Base-by-base conservation (phyloP, 2,329 filamentous ascomycete genomes). In the Paecilomyces formosus region DNA sequence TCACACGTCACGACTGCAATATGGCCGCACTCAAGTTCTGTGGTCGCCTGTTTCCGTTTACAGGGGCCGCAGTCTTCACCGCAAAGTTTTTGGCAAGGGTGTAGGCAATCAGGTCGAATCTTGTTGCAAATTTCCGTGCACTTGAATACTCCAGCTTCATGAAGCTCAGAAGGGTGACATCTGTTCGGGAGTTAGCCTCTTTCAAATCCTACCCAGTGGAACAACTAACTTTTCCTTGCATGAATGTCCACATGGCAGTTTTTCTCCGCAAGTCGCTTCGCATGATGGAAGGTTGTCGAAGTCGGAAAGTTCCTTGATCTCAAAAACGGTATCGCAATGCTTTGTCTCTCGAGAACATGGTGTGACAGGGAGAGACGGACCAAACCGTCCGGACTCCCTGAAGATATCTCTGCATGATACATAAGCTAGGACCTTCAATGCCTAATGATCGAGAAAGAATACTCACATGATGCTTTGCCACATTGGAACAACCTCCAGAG, bases 381-480 rank as follows among this genome's bases (percentile, higher is more conserved):
- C 68, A 39, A 71, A 61, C 53, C 55, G 58, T 18, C 55, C 54
- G 15, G 61, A 60, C 7, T 57, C 49, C 8, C 59, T 51, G 35
- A 72, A 64, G 6, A 63, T 49, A 7, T 62, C 54, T 53, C 61
- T 62, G 24, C 6, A 12, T 8, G 26, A 22, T 18, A 21, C 15
- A 26, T 58, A 30, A 57, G 26, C 24, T 13, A 26, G 26, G 21
- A 35, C 26, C 4, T 12, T n/a, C 51, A 26, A 28, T 9, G 53
- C 21, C 21, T 21, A 15, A 6, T 31, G 35, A 18, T 18, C 2
- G 35, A 45, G 1, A 21, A 9, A 13, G 12, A 28, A 24, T 53
- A 57, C 59, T 55, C 33, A 61, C 61, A 69, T 63, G 33, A 71
- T 63, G 12, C 61, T 31, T 24, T 62, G 59, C 70, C 70, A 72